These are phyloP conservation scores for Trypanosoma rangeli DNA, from an alignment of 208 protist species.

Conservation along the genomic window DNA sequence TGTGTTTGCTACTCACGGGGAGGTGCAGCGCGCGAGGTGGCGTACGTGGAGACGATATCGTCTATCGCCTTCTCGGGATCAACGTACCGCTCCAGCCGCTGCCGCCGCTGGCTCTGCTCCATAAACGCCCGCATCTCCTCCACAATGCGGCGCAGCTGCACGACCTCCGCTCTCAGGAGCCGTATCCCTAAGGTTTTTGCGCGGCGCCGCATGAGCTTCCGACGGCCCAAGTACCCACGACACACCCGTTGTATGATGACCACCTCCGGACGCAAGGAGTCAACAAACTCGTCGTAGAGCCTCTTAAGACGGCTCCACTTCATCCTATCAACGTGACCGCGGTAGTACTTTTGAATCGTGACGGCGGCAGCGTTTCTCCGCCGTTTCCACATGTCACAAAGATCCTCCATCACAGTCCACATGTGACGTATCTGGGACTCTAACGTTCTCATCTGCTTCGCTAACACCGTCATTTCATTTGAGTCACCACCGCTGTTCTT, in stretches of 20 bases:
- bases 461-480: slow-evolving; percentile 33
- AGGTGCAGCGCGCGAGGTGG: background rate
- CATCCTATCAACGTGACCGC: slow-evolving; percentile 57
- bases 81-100: slow-evolving; percentile 29
- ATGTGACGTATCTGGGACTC: slow-evolving; percentile 62
- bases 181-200: slow-evolving; percentile 12
- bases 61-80: slow-evolving; percentile 53
- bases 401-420: slow-evolving; percentile 67
- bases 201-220: slow-evolving; percentile 9
- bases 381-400: slow-evolving; percentile 42
- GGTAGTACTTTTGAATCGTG: slow-evolving; percentile 78
- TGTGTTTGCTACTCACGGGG: background rate
- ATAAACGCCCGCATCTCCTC: slow-evolving; percentile 37
- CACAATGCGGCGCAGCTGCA: slow-evolving; percentile 20
- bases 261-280: slow-evolving; percentile 39
- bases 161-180: slow-evolving; percentile 25
- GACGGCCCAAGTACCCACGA: slow-evolving; percentile 33
- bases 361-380: slow-evolving; percentile 58
- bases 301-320: slow-evolving; percentile 41
- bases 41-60: slow-evolving; percentile 34
- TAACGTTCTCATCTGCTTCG: slow-evolving; percentile 47
- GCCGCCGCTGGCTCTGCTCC: slow-evolving; percentile 26
- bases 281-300: slow-evolving; percentile 53
- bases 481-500: background rate
- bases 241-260: slow-evolving; percentile 42